Evolutionary conservation across 768 basidiomycete genomes (phyloP).

Genomic region (Calocera viscosa): DNA sequence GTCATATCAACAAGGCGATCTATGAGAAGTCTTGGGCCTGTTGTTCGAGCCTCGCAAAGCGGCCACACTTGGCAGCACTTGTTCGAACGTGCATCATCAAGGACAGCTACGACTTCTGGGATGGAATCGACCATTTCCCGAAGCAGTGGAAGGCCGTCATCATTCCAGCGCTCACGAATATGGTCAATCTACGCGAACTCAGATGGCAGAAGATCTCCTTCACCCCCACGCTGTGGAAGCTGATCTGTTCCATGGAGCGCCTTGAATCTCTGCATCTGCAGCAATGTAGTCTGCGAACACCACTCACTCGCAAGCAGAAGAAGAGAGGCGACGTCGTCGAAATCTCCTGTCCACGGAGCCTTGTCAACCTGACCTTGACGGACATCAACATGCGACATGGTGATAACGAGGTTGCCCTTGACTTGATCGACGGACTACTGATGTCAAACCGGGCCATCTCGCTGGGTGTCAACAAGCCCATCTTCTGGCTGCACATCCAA

Average conservation of each 20-base stretch:
- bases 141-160: constrained; percentile 1
- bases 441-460: not conserved
- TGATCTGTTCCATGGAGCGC: not conserved
- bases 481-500: not conserved
- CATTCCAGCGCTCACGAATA: not conserved
- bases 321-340: not conserved
- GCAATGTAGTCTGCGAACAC: not conserved
- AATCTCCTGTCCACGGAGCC: not conserved
- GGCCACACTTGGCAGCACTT: not conserved
- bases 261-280: not conserved
- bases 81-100: not conserved
- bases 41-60: not conserved
- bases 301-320: not conserved
- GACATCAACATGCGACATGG: constrained; percentile 1
- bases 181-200: constrained; percentile 4
- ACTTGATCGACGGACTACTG: not conserved
- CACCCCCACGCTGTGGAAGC: not conserved
- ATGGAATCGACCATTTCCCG: not conserved
- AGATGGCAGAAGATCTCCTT: not conserved
- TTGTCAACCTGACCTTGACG: not conserved
- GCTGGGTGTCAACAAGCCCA: not conserved
- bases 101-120: constrained; percentile 9
- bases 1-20: not conserved
- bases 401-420: not conserved
- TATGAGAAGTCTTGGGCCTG: constrained; percentile 2